A percentile compares a stretch with the other conserved stretches of the same genome.
Conservation (phyloP, 768 basidiomycete species). For the Leccinum barrowsii region DNA sequence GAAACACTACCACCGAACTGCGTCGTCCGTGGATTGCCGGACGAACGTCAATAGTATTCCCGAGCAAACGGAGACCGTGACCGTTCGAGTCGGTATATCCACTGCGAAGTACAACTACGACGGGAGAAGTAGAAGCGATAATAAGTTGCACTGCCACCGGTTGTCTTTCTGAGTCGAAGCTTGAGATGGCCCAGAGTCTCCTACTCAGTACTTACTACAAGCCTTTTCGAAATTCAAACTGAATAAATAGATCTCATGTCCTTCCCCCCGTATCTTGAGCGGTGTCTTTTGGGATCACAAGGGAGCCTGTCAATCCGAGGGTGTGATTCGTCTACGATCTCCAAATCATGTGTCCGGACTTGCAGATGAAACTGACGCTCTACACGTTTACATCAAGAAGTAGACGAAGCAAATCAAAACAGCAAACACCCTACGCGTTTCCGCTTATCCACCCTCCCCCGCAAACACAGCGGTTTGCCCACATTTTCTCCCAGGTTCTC, state of each 20-base stretch:
- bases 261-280: no score
- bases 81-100: no score
- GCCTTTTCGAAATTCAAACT: no score
- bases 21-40: neutral
- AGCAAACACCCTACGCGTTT: conserved; percentile 9
- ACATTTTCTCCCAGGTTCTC: conserved; percentile 64
- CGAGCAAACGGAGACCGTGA: neutral
- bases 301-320: conserved; percentile 44
- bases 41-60: neutral
- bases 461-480: conserved; percentile 62
- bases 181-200: no score
- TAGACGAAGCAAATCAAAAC: neutral
- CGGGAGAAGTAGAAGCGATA: no score
- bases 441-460: conserved; percentile 57
- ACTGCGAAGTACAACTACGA: no score
- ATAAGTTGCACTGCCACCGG: neutral
- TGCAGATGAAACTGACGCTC: neutral
- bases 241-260: no score
- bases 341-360: conserved; percentile 12
- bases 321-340: conserved; percentile 55
- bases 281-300: neutral
- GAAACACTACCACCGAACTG: neutral
- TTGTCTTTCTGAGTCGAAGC: neutral
- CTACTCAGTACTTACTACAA: no score
- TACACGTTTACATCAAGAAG: neutral